Percentiles rank a stretch among this genome's conserved stretches.
These are phyloP conservation scores for Hemileccinum rubropunctum DNA, from an alignment of 768 basidiomycete genomes.

Conservation along the genomic window DNA sequence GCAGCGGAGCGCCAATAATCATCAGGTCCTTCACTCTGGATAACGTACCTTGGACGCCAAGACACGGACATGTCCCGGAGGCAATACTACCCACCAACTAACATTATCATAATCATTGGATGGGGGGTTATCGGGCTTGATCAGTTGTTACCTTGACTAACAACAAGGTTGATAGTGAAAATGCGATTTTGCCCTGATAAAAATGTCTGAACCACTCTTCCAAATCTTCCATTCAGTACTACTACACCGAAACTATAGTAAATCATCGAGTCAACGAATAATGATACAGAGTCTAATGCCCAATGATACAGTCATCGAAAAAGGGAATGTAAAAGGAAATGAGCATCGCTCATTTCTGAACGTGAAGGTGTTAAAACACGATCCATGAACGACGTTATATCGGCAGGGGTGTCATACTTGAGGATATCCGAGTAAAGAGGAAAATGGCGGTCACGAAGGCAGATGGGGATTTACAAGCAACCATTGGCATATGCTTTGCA, in stretches of 20 bases:
- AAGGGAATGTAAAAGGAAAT: not conserved
- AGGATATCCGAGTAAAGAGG: not conserved
- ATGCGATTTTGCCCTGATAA: no score
- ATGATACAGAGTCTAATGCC: conserved; percentile 26
- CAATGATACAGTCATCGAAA: conserved; percentile 17
- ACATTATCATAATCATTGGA: no score
- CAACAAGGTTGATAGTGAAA: no score
- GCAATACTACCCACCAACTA: no score
- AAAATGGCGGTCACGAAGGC: not conserved
- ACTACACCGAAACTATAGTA: not conserved
- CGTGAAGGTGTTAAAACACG: not conserved
- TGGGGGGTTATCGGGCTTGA: no score
- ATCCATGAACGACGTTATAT: conserved; percentile 4
- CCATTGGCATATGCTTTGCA: not conserved
- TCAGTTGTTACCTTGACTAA: no score
- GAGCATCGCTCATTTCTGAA: conserved; percentile 3
- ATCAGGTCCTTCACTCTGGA: no score
- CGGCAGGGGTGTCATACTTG: not conserved
- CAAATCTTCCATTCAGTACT: not conserved
- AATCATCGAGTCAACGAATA: conserved; percentile 5
- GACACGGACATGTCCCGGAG: no score
- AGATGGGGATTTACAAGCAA: conserved; percentile 11
- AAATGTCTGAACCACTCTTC: no score
- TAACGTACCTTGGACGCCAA: no score
- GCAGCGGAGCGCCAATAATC: no score